Percentiles rank a stretch among this genome's conserved stretches.
phyloP scores from a whole-genome alignment of 176 grass and related monocot species.

The Aegilops speltoides region DNA sequence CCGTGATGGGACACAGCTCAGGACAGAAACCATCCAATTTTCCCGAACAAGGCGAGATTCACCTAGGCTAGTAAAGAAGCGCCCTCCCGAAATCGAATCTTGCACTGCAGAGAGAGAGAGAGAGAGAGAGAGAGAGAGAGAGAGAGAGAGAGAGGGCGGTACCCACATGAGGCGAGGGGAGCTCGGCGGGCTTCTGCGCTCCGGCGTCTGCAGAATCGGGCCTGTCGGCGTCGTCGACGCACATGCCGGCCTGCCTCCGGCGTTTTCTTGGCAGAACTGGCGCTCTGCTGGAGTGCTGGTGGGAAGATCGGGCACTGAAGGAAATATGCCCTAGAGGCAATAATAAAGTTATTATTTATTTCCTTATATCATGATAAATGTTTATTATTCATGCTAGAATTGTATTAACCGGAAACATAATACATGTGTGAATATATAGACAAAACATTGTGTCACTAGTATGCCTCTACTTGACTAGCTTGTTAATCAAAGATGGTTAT shows the following conservation, averaged over 20 bases:
- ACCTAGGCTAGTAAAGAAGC: neutral
- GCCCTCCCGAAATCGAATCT: neutral
- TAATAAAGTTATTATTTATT: no score
- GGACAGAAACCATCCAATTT: neutral
- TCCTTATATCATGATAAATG: no score
- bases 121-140: neutral
- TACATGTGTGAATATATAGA: no score
- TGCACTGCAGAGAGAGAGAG: neutral
- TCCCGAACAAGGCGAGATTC: neutral
- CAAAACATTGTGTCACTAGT: no score
- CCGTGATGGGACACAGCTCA: neutral
- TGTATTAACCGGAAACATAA: no score
- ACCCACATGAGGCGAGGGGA: conserved; percentile 46
- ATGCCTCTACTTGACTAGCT: no score
- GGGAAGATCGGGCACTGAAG: neutral
- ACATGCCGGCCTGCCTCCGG: conserved; percentile 35
- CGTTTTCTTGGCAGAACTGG: conserved; percentile 30
- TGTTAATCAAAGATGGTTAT: no score
- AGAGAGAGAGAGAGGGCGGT: neutral
- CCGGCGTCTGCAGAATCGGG: conserved; percentile 33
- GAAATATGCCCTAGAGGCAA: no score
- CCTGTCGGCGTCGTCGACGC: conserved; percentile 51
- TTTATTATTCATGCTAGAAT: no score
- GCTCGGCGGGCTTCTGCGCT: conserved; percentile 36
- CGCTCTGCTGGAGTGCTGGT: conserved; percentile 15